Evolutionary conservation across 108 stramenopile genomes (phyloP).

Genomic region (Skeletonema grethae): DNA sequence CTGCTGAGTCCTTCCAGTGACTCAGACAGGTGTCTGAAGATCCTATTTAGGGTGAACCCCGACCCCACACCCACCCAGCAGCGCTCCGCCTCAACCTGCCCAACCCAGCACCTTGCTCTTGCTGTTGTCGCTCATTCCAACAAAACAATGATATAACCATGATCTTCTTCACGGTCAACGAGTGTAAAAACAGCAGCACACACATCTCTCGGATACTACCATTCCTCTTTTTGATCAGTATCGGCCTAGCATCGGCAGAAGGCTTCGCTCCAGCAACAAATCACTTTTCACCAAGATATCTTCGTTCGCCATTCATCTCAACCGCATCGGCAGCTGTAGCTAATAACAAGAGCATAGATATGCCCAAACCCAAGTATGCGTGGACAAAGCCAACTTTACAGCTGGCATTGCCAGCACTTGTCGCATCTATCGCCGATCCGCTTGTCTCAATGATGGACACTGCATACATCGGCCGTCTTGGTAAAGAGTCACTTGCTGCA

Average conservation of each 20-base stretch:
- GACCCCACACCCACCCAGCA: too few relatives aligned
- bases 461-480: conserved; percentile 68
- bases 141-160: background rate
- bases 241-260: conserved; percentile 7
- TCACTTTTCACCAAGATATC: background rate
- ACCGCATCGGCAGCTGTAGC: background rate
- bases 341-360: background rate
- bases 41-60: too few relatives aligned
- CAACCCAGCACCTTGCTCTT: background rate
- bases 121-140: background rate
- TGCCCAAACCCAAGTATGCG: conserved; percentile 12
- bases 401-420: conserved; percentile 59
- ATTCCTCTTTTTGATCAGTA: background rate
- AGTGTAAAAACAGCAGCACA: background rate
- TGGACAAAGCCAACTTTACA: conserved; percentile 38
- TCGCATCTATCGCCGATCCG: conserved; percentile 78
- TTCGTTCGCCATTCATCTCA: background rate
- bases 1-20: too few relatives aligned
- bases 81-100: too few relatives aligned
- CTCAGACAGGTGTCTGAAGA: too few relatives aligned
- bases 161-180: background rate
- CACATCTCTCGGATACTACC: background rate
- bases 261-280: background rate
- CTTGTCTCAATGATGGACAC: conserved; percentile 73
- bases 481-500: conserved; percentile 64